phyloP scores from a whole-genome alignment of 2,329 filamentous ascomycete genomes.

The Plenodomus tracheiphilus region DNA sequence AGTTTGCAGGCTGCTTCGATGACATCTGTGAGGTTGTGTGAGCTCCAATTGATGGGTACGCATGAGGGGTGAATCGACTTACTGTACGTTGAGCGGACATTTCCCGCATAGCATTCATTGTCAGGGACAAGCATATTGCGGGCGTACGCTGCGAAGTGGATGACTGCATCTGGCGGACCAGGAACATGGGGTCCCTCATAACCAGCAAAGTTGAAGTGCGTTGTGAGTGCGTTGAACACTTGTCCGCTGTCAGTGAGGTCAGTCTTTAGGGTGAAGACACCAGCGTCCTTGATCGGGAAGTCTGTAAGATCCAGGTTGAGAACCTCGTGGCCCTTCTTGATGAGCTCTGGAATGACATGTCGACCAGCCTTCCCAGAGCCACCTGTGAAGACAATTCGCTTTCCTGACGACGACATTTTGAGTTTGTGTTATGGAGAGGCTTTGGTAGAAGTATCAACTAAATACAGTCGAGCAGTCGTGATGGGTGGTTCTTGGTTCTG shows the following conservation, averaged over 20 bases:
- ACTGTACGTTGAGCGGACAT: constrained; percentile 60
- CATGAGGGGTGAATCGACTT: not conserved
- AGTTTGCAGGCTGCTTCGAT: constrained; percentile 66
- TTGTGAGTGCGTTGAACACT: constrained; percentile 58
- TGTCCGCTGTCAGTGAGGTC: constrained; percentile 61
- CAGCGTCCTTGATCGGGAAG: constrained; percentile 47
- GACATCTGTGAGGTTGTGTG: constrained; percentile 45
- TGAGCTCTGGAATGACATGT: constrained; percentile 58
- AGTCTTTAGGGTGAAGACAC: constrained; percentile 58
- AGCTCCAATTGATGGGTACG: not conserved
- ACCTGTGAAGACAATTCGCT: constrained; percentile 50
- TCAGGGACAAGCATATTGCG: constrained; percentile 65
- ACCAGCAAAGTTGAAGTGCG: constrained; percentile 59
- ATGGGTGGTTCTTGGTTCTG: not conserved
- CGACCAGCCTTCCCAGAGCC: constrained; percentile 58
- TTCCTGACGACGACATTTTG: constrained; percentile 35
- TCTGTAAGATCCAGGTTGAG: constrained; percentile 60
- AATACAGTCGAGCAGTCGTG: not conserved
- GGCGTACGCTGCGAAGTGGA: constrained; percentile 63
- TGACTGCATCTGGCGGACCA: constrained; percentile 60
- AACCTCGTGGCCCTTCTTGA: constrained; percentile 55
- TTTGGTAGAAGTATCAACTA: not conserved
- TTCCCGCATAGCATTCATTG: constrained; percentile 61
- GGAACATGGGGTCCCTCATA: constrained; percentile 51
- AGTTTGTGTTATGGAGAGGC: not conserved